A percentile compares a stretch with the other conserved stretches of the same genome.
Evolutionary conservation across 306 rosid genomes (phyloP).

Genomic region (Corylus avellana): DNA sequence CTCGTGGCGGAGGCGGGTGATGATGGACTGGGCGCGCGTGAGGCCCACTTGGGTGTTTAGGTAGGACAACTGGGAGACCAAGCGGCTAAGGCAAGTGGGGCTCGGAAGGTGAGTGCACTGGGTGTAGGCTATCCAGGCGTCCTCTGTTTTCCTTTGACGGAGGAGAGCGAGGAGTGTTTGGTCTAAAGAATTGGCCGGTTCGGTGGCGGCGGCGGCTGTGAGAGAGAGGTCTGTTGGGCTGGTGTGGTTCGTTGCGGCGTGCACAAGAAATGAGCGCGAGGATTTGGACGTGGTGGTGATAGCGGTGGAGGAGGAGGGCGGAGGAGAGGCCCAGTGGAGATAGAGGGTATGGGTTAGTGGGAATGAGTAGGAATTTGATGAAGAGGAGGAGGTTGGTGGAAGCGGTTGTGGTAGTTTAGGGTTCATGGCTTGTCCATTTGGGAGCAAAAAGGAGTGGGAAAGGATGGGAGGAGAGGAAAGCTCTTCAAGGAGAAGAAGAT

Average conservation of each 20-base stretch:
- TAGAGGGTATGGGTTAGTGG: conserved; percentile 26
- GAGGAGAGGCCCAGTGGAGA: conserved; percentile 29
- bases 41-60: conserved; percentile 53
- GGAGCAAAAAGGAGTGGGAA: neutral
- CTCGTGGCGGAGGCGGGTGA: conserved; percentile 92
- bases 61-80: conserved; percentile 71
- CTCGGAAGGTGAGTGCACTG: conserved; percentile 57
- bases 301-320: conserved; percentile 33
- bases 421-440: conserved; percentile 73
- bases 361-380: conserved; percentile 24
- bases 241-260: conserved; percentile 36
- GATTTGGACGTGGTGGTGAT: conserved; percentile 22
- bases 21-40: conserved; percentile 85
- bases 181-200: conserved; percentile 38
- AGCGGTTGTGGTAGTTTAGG: conserved; percentile 30
- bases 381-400: conserved; percentile 21
- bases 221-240: conserved; percentile 38
- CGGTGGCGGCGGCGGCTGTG: conserved; percentile 21
- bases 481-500: neutral
- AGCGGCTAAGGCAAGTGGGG: conserved; percentile 83
- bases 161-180: conserved; percentile 61
- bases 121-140: conserved; percentile 75
- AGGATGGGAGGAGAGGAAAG: neutral
- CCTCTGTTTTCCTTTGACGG: conserved; percentile 80
- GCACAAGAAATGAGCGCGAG: conserved; percentile 26